Conservation (phyloP, 352 stramenopile genomes). For the Phytophthora melonis region DNA sequence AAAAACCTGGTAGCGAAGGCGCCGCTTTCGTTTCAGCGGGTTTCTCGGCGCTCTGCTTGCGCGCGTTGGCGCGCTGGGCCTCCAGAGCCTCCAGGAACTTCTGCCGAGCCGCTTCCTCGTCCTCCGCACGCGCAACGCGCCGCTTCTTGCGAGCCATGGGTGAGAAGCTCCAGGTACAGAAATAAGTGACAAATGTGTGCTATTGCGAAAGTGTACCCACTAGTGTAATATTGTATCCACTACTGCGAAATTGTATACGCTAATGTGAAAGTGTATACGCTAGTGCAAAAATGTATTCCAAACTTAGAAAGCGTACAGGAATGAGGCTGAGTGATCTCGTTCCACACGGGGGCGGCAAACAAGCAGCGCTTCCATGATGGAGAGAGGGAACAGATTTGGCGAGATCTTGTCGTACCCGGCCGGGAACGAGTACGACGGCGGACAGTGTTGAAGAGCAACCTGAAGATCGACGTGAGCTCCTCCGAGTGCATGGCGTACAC, state of each 20-base stretch:
- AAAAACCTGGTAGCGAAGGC: slow-evolving; percentile 56
- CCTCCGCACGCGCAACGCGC: slow-evolving; percentile 24
- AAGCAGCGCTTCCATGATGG: slow-evolving; percentile 36
- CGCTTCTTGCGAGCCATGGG: slow-evolving; percentile 36
- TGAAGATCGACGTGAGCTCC: slow-evolving; percentile 49
- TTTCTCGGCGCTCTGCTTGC: slow-evolving; percentile 24
- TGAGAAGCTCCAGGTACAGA: not conserved
- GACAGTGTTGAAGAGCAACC: slow-evolving; percentile 54
- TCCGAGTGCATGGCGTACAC: slow-evolving; percentile 44
- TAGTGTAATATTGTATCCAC: not conserved
- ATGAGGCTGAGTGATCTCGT: slow-evolving; percentile 28
- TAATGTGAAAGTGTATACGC: slow-evolving; percentile 6
- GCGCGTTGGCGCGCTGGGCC: slow-evolving; percentile 57
- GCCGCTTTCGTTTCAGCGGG: slow-evolving; percentile 2
- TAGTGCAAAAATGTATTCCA: slow-evolving; percentile 8
- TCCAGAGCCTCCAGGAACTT: slow-evolving; percentile 71
- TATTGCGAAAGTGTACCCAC: not conserved
- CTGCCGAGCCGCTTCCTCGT: slow-evolving; percentile 39
- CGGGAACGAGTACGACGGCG: slow-evolving; percentile 31
- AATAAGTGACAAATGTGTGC: not conserved
- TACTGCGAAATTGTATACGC: not conserved
- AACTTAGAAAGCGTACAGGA: slow-evolving; percentile 14
- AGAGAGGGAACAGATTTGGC: slow-evolving; percentile 25
- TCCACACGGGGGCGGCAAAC: slow-evolving; percentile 40
- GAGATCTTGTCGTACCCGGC: slow-evolving; percentile 35